phyloP scores from a whole-genome alignment of 164 flowering plant genomes.

The Liriodendron chinense region DNA sequence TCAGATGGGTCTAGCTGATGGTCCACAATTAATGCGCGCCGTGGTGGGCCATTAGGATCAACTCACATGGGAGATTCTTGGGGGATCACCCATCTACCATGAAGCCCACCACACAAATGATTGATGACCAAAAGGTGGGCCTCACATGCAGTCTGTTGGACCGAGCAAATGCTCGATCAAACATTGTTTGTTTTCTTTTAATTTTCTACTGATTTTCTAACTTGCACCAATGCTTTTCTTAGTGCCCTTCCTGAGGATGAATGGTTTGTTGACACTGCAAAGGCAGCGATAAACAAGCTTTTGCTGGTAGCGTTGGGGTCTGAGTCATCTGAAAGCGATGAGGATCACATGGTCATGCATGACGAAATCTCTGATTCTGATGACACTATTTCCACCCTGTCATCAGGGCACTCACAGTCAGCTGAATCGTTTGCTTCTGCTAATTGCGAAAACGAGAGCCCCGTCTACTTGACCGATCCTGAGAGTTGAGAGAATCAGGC shows the following conservation, averaged over 20 bases:
- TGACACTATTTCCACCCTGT: constrained; percentile 61
- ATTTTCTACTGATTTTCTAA: not conserved
- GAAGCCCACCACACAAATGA: not conserved
- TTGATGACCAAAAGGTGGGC: not conserved
- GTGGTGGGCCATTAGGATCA: not conserved
- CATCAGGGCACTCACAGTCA: constrained; percentile 39
- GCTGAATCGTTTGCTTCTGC: constrained; percentile 91
- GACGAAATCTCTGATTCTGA: constrained; percentile 69
- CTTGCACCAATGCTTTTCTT: not conserved
- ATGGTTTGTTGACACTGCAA: constrained; percentile 90
- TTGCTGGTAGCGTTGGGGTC: constrained; percentile 66
- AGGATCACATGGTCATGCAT: constrained; percentile 52
- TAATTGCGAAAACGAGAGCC: constrained; percentile 68
- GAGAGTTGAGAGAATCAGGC: constrained; percentile 33
- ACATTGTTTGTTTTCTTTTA: not conserved
- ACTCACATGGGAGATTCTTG: not conserved
- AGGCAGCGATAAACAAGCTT: constrained; percentile 79
- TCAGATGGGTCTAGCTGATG: not conserved
- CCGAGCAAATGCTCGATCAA: not conserved
- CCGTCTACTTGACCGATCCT: constrained; percentile 49
- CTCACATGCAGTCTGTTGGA: not conserved
- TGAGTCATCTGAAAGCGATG: constrained; percentile 62
- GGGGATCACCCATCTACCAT: not conserved
- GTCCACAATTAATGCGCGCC: not conserved
- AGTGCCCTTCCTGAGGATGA: constrained; percentile 92